Evolutionary conservation across 2,329 filamentous ascomycete species (phyloP).

Genomic region (Diaporthe sp.): DNA sequence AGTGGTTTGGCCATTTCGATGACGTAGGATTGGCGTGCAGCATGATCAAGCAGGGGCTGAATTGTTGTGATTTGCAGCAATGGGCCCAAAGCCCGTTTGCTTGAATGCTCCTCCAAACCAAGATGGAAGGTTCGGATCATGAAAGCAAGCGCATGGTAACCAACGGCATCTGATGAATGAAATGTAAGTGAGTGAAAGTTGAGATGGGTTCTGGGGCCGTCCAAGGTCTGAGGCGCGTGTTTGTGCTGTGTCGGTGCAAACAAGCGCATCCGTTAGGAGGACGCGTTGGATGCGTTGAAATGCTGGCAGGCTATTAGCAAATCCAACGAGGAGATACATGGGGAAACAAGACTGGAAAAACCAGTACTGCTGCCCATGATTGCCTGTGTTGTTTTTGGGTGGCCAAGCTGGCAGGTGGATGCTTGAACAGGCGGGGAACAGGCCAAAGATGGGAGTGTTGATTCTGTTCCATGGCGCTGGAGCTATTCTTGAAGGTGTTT

Average conservation of each 20-base stretch:
- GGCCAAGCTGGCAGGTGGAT: neutral
- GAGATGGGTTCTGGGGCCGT: neutral
- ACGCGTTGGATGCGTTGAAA: no score
- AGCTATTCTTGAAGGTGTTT: neutral
- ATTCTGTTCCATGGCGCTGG: neutral
- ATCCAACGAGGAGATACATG: neutral
- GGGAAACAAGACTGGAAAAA: no score
- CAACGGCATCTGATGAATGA: rapidly evolving
- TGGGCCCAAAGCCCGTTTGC: neutral
- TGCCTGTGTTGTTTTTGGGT: neutral
- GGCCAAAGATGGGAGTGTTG: neutral
- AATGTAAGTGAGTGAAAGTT: neutral
- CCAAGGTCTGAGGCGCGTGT: neutral
- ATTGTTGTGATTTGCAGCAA: neutral
- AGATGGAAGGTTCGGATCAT: neutral
- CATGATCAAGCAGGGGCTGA: neutral
- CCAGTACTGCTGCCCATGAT: no score
- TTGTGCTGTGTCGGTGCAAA: neutral
- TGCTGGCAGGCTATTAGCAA: neutral
- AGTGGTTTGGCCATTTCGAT: neutral
- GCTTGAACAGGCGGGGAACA: neutral
- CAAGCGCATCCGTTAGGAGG: neutral
- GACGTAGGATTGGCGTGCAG: neutral
- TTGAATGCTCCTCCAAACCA: neutral
- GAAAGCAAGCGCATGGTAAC: neutral